Base-by-base conservation (phyloP, 2,329 filamentous ascomycete genomes). In the Monilinia fructicola region DNA sequence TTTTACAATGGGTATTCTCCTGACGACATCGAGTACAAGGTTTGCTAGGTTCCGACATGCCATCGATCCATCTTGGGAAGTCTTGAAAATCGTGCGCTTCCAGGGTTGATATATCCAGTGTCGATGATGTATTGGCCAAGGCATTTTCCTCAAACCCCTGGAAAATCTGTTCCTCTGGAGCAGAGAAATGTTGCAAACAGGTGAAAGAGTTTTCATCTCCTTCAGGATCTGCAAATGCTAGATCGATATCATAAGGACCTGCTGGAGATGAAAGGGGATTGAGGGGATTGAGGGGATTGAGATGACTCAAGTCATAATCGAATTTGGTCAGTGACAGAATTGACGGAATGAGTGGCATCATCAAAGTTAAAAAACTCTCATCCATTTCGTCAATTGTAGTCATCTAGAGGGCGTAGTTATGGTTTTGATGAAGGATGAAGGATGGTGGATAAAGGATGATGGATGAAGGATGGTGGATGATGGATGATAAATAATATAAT, bases 311-410 rank as follows among this genome's bases (percentile, higher is more conserved):
- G 31, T 58, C 52, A 54, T 38, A 46, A 38, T 64, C 44, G 42
- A 58, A 64, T 26, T 26, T 58, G 62, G 26, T 64, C 52, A 42
- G 16, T 40, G 42, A 65, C 31, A 46, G 70, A 66, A 40, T 73
- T 40, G 42, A 65, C 31, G 48, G 70, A 66, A 40, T 73, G 54
- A 40, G 67, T 67, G 60, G 81, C 79, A 67, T 81, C 77, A 71
- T 87, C 84, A 84, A 86, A 88, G 74, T 87, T 81, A 76, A 90
- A 84, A 74, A 89, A 87, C 69, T 88, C 69, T 88, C 83, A 65
- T 89, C 86, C 70, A 81, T 79, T 2, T 77, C 76, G 69, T 84
- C 78, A 59, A 78, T 78, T n/a, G 78, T 77, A 68, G 76, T 78
- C 74, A 74, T 75, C 67, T 68, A 73, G 65, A 76, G 71, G 74